Evolutionary conservation across 2,329 filamentous ascomycete genomes (phyloP).

Genomic region (Dactylonectria estremocensis): DNA sequence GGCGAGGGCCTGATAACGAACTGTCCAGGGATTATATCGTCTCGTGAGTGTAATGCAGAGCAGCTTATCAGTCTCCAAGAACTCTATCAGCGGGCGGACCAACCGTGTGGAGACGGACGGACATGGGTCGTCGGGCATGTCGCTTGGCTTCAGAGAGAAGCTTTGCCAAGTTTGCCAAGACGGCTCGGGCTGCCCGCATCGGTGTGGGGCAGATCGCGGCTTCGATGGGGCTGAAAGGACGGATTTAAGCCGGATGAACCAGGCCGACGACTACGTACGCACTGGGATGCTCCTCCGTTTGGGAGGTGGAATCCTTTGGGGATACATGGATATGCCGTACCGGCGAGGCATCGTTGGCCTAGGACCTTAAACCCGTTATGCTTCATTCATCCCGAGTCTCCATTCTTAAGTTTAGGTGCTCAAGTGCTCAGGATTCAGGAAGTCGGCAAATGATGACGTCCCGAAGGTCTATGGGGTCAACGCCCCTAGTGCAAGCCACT

Average conservation of each 20-base stretch:
- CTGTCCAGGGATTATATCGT: neutral
- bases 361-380: too few relatives aligned
- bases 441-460: too few relatives aligned
- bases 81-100: neutral
- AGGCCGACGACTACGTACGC: too few relatives aligned
- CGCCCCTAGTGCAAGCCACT: too few relatives aligned
- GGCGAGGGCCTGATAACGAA: neutral
- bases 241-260: slow-evolving; percentile 15
- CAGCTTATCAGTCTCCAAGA: neutral
- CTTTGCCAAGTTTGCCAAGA: slow-evolving; percentile 23
- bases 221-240: neutral
- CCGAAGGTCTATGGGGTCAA: too few relatives aligned
- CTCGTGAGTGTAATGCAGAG: neutral
- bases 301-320: too few relatives aligned
- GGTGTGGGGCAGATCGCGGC: slow-evolving; percentile 13
- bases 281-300: too few relatives aligned
- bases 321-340: too few relatives aligned
- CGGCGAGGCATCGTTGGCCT: too few relatives aligned
- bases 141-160: neutral
- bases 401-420: too few relatives aligned
- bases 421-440: too few relatives aligned
- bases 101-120: neutral
- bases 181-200: slow-evolving; percentile 19
- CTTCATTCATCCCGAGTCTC: too few relatives aligned
- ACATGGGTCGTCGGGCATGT: neutral